These are phyloP conservation scores for Cercospora sojina DNA, from an alignment of 2,329 filamentous ascomycete species.

Conservation along the genomic window DNA sequence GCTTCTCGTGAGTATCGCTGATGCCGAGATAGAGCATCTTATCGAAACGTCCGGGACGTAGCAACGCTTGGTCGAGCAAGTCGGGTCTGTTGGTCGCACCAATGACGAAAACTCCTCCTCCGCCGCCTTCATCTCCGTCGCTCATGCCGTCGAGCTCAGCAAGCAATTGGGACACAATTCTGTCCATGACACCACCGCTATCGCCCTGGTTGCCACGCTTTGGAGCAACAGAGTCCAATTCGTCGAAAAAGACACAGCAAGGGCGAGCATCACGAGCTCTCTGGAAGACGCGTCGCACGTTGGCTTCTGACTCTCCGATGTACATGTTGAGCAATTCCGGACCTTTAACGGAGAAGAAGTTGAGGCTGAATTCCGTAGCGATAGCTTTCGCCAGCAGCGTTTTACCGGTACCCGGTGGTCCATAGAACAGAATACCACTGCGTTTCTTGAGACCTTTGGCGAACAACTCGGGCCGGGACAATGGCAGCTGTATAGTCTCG, in stretches of 20 bases:
- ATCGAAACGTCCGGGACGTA: constrained; percentile 89
- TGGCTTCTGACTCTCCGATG: constrained; percentile 90
- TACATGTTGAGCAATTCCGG: constrained; percentile 95
- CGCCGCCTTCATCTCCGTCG: constrained; percentile 73
- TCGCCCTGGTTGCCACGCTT: constrained; percentile 97
- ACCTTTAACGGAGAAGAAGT: constrained; percentile 92
- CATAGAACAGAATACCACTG: constrained; percentile 88
- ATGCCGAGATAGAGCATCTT: constrained; percentile 98
- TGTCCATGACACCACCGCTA: constrained; percentile 96
- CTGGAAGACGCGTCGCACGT: constrained; percentile 86
- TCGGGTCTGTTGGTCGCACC: constrained; percentile 95
- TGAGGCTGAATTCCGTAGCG: constrained; percentile 87
- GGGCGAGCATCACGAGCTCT: constrained; percentile 80
- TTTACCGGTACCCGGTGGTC: constrained; percentile 87
- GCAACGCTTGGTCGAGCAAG: constrained; percentile 81
- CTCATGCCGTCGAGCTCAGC: constrained; percentile 98
- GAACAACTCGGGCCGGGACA: constrained; percentile 89
- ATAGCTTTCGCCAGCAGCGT: constrained; percentile 91
- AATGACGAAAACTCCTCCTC: constrained; percentile 90
- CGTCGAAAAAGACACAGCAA: constrained; percentile 91
- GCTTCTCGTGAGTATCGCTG: constrained; percentile 94
- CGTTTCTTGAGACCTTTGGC: constrained; percentile 98
- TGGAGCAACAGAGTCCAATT: constrained; percentile 88
- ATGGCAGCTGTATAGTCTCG: constrained; percentile 91
- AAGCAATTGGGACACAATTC: constrained; percentile 90